Evolutionary conservation across 2,329 filamentous ascomycete species (phyloP).

Genomic region (Fusarium hostae): DNA sequence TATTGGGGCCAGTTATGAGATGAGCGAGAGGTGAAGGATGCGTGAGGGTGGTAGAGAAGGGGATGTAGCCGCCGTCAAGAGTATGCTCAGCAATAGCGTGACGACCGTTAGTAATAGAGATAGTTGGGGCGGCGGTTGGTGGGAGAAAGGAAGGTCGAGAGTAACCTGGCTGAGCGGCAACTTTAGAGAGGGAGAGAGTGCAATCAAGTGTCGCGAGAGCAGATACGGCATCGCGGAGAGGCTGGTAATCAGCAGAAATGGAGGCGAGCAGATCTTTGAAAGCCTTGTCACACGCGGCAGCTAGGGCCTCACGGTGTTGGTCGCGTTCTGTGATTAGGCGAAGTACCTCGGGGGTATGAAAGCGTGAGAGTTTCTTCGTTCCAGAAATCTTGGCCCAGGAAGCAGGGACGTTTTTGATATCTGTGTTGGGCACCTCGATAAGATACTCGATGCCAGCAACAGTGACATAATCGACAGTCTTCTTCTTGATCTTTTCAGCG

Average conservation of each 20-base stretch:
- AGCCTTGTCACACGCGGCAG: conserved; percentile 88
- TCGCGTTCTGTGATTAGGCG: conserved; percentile 86
- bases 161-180: conserved; percentile 90
- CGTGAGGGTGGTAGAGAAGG: conserved; percentile 83
- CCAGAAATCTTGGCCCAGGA: conserved; percentile 96
- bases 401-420: conserved; percentile 88
- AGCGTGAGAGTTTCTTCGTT: conserved; percentile 90
- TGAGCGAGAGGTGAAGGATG: conserved; percentile 75
- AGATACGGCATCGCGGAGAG: conserved; percentile 87
- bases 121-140: conserved; percentile 71
- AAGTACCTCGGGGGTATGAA: conserved; percentile 92
- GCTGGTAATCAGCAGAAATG: conserved; percentile 86
- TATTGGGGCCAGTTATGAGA: conserved; percentile 95
- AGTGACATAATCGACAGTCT: conserved; percentile 79
- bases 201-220: conserved; percentile 90
- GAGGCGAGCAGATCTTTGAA: conserved; percentile 77
- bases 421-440: conserved; percentile 86
- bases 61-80: conserved; percentile 86
- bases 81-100: conserved; percentile 97
- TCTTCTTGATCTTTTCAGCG: conserved; percentile 77
- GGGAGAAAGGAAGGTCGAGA: conserved; percentile 76
- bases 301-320: conserved; percentile 92
- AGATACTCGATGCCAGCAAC: conserved; percentile 94
- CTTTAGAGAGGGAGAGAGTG: conserved; percentile 83
- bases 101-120: conserved; percentile 73